Conservation (phyloP, 2,329 filamentous ascomycete genomes). For the Fusarium odoratissimum region DNA sequence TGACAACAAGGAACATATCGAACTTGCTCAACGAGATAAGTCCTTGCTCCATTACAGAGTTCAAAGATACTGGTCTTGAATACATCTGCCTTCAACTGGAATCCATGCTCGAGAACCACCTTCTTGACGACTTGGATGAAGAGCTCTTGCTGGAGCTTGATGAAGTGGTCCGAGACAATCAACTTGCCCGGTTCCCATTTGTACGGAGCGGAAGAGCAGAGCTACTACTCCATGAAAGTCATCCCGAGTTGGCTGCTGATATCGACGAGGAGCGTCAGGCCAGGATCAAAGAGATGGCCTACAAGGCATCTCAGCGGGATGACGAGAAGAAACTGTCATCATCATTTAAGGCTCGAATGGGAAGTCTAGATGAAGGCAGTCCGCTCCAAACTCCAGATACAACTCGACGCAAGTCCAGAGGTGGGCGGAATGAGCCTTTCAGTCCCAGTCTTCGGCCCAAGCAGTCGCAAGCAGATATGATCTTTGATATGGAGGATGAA, state of each 20-base stretch:
- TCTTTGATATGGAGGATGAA: conserved; percentile 95
- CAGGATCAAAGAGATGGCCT: conserved; percentile 81
- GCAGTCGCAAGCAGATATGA: conserved; percentile 78
- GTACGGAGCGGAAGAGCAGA: conserved; percentile 81
- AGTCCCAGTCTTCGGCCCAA: conserved; percentile 77
- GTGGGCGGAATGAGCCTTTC: conserved; percentile 64
- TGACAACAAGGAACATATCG: conserved; percentile 87
- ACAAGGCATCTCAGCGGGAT: conserved; percentile 71
- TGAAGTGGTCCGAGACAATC: conserved; percentile 81
- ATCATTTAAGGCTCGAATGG: conserved; percentile 69
- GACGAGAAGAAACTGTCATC: conserved; percentile 72
- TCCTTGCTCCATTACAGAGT: conserved; percentile 82
- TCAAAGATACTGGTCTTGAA: conserved; percentile 88
- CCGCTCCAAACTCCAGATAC: conserved; percentile 57
- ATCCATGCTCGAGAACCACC: conserved; percentile 88
- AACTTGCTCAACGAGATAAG: conserved; percentile 87
- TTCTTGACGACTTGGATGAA: conserved; percentile 86
- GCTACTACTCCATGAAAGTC: conserved; percentile 69
- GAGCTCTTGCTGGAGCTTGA: conserved; percentile 87
- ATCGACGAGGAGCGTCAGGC: conserved; percentile 76
- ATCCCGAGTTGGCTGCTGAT: conserved; percentile 71
- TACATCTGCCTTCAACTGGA: conserved; percentile 95
- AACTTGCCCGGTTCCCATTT: conserved; percentile 80
- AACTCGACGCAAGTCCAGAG: conserved; percentile 59
- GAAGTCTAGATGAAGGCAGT: conserved; percentile 72